Base-by-base conservation (phyloP, 768 basidiomycete species). In the Amanita polypyramis region DNA sequence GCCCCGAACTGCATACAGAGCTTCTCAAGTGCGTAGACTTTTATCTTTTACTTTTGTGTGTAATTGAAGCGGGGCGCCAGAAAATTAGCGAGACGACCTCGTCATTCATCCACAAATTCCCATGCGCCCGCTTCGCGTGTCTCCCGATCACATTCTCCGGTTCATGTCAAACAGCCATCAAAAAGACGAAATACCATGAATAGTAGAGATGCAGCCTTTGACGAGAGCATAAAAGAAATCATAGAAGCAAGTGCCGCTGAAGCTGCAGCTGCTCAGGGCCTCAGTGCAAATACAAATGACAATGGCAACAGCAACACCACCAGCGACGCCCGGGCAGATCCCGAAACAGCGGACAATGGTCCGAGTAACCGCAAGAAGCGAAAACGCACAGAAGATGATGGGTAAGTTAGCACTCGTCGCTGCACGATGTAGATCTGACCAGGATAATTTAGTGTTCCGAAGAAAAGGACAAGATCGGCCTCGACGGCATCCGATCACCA, bases 101-200 rank as follows among this genome's bases (percentile, higher is more conserved):
- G 79, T 43, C 82, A 80, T 53, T 70, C 80, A 11, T 83, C 86
- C 25, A 64, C 76, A 42, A 74, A 73, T 48, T 77, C 82, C 35
- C 80, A 80, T 58, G 73, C 75, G 53, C 75, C 76, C 35, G 58
- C 68, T 37, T 72, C 76, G 38, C 83, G 83, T 53, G 70, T 79
- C 47, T 86, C 83, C 49, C 84, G 82, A 44, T 87, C 85, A 17
- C 85, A 79, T 62, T 88, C 83, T 20, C 88, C 84, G 2, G 69
- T 70, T 7, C 68, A 72, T 61, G 58, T 74, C 30, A 80, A 79
- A 52, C 79, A 80, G 56, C 73, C 77, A n/a, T 75, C 85, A 34
- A 95, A 93, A 67, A 80, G 90, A 45, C 75, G 96, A 51, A 92
- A 90, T 57, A 99, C 96, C 43, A 95, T 99, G 92, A 98, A 98